Evolutionary conservation across 257 asterid genomes (phyloP), one percentile per base, ranked within the genome.

Genomic region (Przewalskia tangutica): DNA sequence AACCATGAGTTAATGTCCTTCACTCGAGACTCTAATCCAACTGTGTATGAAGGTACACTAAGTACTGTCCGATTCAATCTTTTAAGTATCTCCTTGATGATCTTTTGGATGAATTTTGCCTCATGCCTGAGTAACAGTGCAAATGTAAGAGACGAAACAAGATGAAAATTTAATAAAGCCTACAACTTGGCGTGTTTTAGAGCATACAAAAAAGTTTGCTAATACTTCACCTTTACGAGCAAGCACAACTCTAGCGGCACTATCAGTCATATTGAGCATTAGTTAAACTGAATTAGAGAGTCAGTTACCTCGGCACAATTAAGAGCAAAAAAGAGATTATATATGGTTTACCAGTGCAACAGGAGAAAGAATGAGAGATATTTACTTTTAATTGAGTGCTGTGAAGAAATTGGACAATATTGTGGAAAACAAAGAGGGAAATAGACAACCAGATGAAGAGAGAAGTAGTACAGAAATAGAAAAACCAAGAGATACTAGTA

Each of bases 21-120:
- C 51, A 80, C 81, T 7, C 83, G 81, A 44, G 80, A 68, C 50
- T 79, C 64, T n/a, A 83, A n/a, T n/a, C 86, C 86, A 67, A 83
- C 53, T 38, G 80, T 59, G 46, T 68, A 59, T 12, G 55, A 16
- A 18, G 83, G 64, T 13, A 70, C 17, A 34, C 79, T 58, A 23
- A 55, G 60, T 17, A 51, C 77, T 10, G 81, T 79, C 14, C 77
- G 86, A 18, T 66, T 23, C 54, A 83, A 62, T 66, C 50, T 79
- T 42, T 67, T 54, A 17, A 54, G 81, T 16, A 80, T 40, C 81
- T 80, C 84, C 64, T 60, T 58, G 48, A 73, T 77, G 42, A 84
- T 80, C 17, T 60, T 84, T 18, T 84, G 67, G 64, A 84, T 84
- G 66, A 80, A 84, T 46, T 42, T 81, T 48, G 84, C 63, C 81